These are phyloP conservation scores for Pholiota microspora DNA, from an alignment of 768 basidiomycete species.

Conservation along the genomic window DNA sequence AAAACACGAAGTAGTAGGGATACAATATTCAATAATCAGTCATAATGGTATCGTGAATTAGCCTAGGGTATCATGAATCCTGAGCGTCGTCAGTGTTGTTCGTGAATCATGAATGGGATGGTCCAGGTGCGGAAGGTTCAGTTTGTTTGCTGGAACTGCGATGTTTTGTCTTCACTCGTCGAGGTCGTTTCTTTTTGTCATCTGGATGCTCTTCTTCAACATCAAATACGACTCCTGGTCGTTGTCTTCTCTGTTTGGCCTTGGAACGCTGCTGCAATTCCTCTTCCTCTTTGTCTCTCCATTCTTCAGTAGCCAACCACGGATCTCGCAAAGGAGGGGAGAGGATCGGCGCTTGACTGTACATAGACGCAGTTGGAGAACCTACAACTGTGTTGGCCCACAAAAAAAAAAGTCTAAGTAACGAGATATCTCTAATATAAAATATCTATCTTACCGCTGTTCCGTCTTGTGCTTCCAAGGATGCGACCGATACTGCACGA, in stretches of 20 bases:
- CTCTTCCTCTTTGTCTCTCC: slow-evolving; percentile 66
- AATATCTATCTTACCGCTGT: slow-evolving; percentile 58
- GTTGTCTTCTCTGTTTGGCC: slow-evolving; percentile 39
- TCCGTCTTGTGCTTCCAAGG: slow-evolving; percentile 76
- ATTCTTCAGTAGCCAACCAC: slow-evolving; percentile 59
- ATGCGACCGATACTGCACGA: slow-evolving; percentile 70
- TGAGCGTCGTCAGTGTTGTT: slow-evolving; percentile 1
- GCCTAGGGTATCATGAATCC: background rate
- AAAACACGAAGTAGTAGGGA: background rate
- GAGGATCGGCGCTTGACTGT: slow-evolving; percentile 50
- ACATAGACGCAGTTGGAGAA: slow-evolving; percentile 69
- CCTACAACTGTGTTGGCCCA: slow-evolving; percentile 73
- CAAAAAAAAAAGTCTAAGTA: slow-evolving; percentile 11
- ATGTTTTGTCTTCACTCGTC: slow-evolving; percentile 9
- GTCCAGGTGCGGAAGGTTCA: background rate
- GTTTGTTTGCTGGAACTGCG: slow-evolving; percentile 6
- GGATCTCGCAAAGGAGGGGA: slow-evolving; percentile 68
- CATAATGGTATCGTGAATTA: background rate
- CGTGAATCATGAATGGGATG: slow-evolving; percentile 2
- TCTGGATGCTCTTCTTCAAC: slow-evolving; percentile 52
- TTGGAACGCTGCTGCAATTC: slow-evolving; percentile 36
- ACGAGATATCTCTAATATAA: slow-evolving; percentile 3
- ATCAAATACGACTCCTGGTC: slow-evolving; percentile 69
- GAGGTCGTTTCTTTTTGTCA: slow-evolving; percentile 25
- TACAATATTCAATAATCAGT: slow-evolving; percentile 4